Evolutionary conservation across 1,284 basidiomycete species (phyloP), one percentile per base, ranked within the genome.

Genomic region (Boletus mariae): DNA sequence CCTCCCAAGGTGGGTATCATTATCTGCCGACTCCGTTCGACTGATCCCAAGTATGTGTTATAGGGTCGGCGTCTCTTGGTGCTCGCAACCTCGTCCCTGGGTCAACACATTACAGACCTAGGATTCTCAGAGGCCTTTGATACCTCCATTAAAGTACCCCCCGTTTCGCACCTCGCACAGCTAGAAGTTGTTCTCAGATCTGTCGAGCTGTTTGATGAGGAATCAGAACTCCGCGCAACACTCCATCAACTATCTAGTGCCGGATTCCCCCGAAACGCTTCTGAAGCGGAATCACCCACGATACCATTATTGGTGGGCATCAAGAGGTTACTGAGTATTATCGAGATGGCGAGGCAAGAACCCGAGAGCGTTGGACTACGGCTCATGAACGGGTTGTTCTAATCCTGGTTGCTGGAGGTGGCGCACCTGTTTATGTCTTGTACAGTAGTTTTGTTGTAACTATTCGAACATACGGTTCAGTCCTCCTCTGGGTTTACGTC

Each of bases 291-390:
- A 37, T 68, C 70, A 12, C 73, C 76, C 5, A 74, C 66, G 51
- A 61, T 67, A 17, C 73, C 75, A 44, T 61, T 95, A 63, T 85
- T 88, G 59, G 87, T 99, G 51, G 97, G 96, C 5, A 85, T 99
- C 65, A 98, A 98, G 83, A 94, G 92, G 73, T 69, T 99, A 66
- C 70, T 99, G 65, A 94, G 87, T 53, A 82, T 93, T 57, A 82
- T 95, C 23, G 96, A 99, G 78, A 98, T 98, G 95, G 92, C 95
- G 41, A 80, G 95, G 63, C 94, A 98, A 73, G 96, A 94, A 67
- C 90, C 90, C 2, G 84, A 89, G 47, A 84, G 83, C 61, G 84
- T 84, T 31, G 88, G 82, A n/a, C 82, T 86, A 64, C 81, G 91
- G 60, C 72, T 95, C 53, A 82, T 81, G 46, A 79, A 78, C 42